Base-by-base conservation (phyloP, 2,329 filamentous ascomycete genomes). In the Talaromyces sp. region DNA sequence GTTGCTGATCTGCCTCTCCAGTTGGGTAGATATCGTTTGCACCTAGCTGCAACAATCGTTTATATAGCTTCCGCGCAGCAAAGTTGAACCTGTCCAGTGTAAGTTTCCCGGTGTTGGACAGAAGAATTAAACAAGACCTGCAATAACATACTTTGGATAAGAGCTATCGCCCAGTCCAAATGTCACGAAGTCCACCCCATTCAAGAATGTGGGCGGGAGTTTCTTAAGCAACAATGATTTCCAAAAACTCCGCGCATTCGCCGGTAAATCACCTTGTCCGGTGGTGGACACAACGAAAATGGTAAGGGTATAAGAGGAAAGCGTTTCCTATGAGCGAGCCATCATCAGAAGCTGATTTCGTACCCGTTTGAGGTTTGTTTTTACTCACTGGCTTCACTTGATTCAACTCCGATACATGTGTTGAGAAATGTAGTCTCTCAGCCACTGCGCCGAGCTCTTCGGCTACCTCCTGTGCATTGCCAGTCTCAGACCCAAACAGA, bases 91-190 rank as follows among this genome's bases (percentile, higher is more conserved):
- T 93, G 55, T 3, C 5, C 2, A 39, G 5, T 13, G 27, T 60
- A n/a, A 61, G 51, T 29, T 4, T 4, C 30, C 20, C 9, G 11
- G 10, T 6, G 14, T 22, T 14, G 11, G 7, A 13, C 11, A 13
- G n/a, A n/a, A n/a, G n/a, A n/a, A n/a, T n/a, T n/a, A n/a, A n/a
- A n/a, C n/a, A n/a, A n/a, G n/a, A n/a, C n/a, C n/a, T n/a, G n/a
- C n/a, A n/a, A 20, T 17, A 35, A 69, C 82, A 60, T 78, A 94
- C 87, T 95, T 93, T 51, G 88, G 82, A 79, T 99, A 99, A 1
- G 92, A 96, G 66, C 89, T 96, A 72, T 99, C 94, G 0, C 94
- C 94, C 1, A 97, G 81, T 0, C 94, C 94, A 77, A 97, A 96
- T 0, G 87, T 89, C 3, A 90, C 87, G 73, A 96, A 97, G 1